Conservation (phyloP, 108 stramenopile species). For the Chaetoceros tenuissimus region DNA sequence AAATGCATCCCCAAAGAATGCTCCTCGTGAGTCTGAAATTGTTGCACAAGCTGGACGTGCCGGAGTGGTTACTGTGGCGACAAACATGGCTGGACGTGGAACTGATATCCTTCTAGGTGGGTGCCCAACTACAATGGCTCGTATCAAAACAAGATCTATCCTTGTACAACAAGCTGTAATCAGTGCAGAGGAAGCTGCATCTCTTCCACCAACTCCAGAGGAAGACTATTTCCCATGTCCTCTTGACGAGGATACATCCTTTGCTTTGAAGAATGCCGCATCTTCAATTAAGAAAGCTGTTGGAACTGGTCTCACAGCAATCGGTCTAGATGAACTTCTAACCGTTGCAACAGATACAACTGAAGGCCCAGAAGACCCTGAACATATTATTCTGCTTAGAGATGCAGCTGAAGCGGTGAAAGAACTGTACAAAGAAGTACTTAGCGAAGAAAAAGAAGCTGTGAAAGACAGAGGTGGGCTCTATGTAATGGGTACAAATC, state of each 20-base stretch:
- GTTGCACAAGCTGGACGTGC: constrained; percentile 91
- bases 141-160: constrained; percentile 57
- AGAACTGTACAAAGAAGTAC: constrained; percentile 50
- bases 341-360: constrained; percentile 89
- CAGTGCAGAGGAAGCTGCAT: constrained; percentile 37
- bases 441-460: constrained; percentile 69
- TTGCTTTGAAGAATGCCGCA: constrained; percentile 57
- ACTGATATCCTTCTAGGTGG: constrained; percentile 95
- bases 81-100: constrained; percentile 97
- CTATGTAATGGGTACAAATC: constrained; percentile 93
- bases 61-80: constrained; percentile 91
- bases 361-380: constrained; percentile 75
- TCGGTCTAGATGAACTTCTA: constrained; percentile 79
- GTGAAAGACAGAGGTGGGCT: constrained; percentile 83
- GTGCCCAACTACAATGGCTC: constrained; percentile 82
- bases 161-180: constrained; percentile 63
- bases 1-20: constrained; percentile 91
- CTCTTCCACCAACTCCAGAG: constrained; percentile 60
- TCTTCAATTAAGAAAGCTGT: constrained; percentile 48
- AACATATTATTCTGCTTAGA: constrained; percentile 63
- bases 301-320: constrained; percentile 45
- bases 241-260: constrained; percentile 48
- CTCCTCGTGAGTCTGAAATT: constrained; percentile 87
- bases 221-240: constrained; percentile 72
- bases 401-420: constrained; percentile 71